Evolutionary conservation across 2,329 filamentous ascomycete genomes (phyloP).

Genomic region (Colletotrichum limetticola): DNA sequence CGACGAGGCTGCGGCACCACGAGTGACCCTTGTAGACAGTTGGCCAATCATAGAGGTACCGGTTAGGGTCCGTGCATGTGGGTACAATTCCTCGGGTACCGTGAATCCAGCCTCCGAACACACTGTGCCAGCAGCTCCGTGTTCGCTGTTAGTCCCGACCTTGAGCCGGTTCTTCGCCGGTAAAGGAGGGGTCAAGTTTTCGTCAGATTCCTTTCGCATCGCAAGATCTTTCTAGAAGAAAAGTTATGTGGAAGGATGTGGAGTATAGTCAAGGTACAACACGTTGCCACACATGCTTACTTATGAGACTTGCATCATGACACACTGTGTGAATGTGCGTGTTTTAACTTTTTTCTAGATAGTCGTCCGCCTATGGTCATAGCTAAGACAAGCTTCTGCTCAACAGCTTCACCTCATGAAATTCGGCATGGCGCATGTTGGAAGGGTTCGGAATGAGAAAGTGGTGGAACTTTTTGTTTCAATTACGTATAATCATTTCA

Average conservation of each 20-base stretch:
- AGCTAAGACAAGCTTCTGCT: no score
- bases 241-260: background rate
- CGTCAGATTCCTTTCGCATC: background rate
- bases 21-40: constrained; percentile 26
- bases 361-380: background rate
- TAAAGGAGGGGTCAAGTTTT: background rate
- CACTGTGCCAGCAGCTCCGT: background rate
- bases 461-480: background rate
- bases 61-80: background rate
- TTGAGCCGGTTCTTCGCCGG: no score
- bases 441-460: background rate
- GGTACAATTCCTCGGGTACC: background rate
- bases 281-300: background rate
- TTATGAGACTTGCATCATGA: no score
- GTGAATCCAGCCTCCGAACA: background rate
- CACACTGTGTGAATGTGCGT: background rate
- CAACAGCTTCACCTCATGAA: no score
- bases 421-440: background rate
- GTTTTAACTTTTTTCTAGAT: background rate
- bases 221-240: no score
- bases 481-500: constrained; percentile 32
- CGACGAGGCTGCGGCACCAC: constrained; percentile 34
- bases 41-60: constrained; percentile 10
- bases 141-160: background rate
- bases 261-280: background rate